A percentile compares a stretch with the other conserved stretches of the same genome.
Evolutionary conservation across 1,284 basidiomycete genomes (phyloP).

Genomic region (Trichosporon sp.): DNA sequence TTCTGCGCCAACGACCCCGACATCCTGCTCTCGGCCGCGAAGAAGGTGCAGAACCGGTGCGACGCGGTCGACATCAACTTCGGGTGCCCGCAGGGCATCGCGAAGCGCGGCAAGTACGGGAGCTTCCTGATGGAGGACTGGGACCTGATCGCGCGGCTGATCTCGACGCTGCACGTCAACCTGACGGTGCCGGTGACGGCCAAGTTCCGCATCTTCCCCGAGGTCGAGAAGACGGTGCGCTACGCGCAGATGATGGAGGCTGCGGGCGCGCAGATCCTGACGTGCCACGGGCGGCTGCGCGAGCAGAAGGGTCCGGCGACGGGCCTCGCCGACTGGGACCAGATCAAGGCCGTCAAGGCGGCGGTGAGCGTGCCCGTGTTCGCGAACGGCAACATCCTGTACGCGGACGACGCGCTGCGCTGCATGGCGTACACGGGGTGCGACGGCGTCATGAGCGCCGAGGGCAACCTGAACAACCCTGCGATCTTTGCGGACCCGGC

Average conservation of each 20-base stretch:
- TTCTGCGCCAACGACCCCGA: slow-evolving; percentile 90
- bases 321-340: slow-evolving; percentile 77
- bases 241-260: slow-evolving; percentile 93
- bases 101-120: slow-evolving; percentile 79
- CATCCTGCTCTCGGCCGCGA: slow-evolving; percentile 69
- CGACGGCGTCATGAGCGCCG: slow-evolving; percentile 92
- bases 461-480: slow-evolving; percentile 92
- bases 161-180: slow-evolving; percentile 77
- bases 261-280: slow-evolving; percentile 91
- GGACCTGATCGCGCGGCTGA: slow-evolving; percentile 73
- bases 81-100: slow-evolving; percentile 95
- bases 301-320: slow-evolving; percentile 80
- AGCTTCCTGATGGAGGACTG: slow-evolving; percentile 92
- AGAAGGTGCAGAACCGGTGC: slow-evolving; percentile 66
- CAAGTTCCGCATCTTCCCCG: slow-evolving; percentile 89
- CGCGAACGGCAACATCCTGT: slow-evolving; percentile 95
- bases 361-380: slow-evolving; percentile 89
- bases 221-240: slow-evolving; percentile 77
- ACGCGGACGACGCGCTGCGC: slow-evolving; percentile 66
- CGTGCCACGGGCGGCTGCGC: slow-evolving; percentile 84
- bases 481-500: slow-evolving; percentile 62
- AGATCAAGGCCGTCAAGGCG: slow-evolving; percentile 79
- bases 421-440: slow-evolving; percentile 78
- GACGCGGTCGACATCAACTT: slow-evolving; percentile 95
- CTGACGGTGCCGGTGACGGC: slow-evolving; percentile 87